Conservation (phyloP, 805 yeast genomes). For the Wickerhamomyces silvicola region DNA sequence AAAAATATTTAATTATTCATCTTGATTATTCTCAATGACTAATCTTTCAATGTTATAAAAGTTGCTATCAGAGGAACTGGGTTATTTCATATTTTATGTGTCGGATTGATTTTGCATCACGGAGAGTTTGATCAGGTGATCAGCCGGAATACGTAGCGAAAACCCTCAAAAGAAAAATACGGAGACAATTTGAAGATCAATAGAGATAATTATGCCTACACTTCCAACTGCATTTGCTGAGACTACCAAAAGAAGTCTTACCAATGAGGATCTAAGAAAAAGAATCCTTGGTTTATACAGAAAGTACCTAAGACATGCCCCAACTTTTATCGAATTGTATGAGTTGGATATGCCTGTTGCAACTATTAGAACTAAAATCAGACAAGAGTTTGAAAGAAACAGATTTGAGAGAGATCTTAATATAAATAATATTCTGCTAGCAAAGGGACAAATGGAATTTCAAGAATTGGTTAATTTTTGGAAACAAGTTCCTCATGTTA, state of each 20-base stretch:
- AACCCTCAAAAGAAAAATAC: no score
- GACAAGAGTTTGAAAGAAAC: slow-evolving; percentile 87
- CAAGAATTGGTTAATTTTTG: slow-evolving; percentile 85
- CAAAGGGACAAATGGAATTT: slow-evolving; percentile 87
- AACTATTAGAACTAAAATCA: slow-evolving; percentile 70
- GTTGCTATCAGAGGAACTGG: no score
- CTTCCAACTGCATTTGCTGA: slow-evolving; percentile 81
- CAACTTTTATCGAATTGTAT: slow-evolving; percentile 54
- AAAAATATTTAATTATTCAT: no score
- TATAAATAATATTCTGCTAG: slow-evolving; percentile 59
- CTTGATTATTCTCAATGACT: no score
- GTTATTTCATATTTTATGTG: no score
- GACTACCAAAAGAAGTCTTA: slow-evolving; percentile 61
- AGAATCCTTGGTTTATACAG: slow-evolving; percentile 70
- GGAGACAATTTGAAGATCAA: no score
- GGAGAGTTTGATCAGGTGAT: no score
- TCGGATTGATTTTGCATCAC: no score
- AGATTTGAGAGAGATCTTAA: slow-evolving; percentile 64
- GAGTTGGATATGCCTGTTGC: slow-evolving; percentile 75
- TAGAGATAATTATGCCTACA: slow-evolving; percentile 40
- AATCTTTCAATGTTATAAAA: no score
- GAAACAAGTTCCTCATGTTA: slow-evolving; percentile 83
- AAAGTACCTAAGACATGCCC: slow-evolving; percentile 58
- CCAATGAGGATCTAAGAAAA: slow-evolving; percentile 52
- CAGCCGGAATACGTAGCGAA: no score